phyloP scores from a whole-genome alignment of 2,329 filamentous ascomycete species.

The Ophiocordyceps unilateralis region DNA sequence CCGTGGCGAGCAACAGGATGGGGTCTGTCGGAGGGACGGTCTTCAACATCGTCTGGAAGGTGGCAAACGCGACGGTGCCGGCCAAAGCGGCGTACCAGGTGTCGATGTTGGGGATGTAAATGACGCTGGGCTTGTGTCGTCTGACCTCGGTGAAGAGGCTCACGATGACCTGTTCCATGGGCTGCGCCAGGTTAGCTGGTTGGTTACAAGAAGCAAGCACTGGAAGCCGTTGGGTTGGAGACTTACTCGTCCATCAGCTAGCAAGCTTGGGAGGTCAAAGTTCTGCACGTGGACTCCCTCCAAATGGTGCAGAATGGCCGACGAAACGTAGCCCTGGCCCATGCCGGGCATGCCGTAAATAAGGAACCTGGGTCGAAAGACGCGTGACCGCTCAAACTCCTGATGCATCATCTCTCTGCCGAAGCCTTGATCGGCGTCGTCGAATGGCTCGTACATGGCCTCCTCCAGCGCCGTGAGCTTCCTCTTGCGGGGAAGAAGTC shows the following conservation, averaged over 20 bases:
- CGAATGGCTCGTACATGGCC: slow-evolving; percentile 76
- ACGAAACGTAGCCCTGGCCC: slow-evolving; percentile 82
- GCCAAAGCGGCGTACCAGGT: slow-evolving; percentile 57
- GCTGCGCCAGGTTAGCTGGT: slow-evolving; percentile 17
- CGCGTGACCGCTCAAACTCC: slow-evolving; percentile 72
- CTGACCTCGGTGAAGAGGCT: slow-evolving; percentile 84
- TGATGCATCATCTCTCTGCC: slow-evolving; percentile 57
- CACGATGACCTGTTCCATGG: slow-evolving; percentile 75
- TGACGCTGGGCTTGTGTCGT: slow-evolving; percentile 86
- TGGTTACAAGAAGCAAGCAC: slow-evolving; percentile 7
- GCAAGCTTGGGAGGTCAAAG: slow-evolving; percentile 75
- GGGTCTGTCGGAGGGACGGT: slow-evolving; percentile 82
- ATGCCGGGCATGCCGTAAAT: slow-evolving; percentile 73
- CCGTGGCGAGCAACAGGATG: slow-evolving; percentile 70
- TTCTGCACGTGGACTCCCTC: slow-evolving; percentile 90
- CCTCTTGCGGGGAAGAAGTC: slow-evolving; percentile 69
- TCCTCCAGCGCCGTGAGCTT: slow-evolving; percentile 82
- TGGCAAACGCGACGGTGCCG: slow-evolving; percentile 54
- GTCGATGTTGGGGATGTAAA: slow-evolving; percentile 83
- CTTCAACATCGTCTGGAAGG: slow-evolving; percentile 67
- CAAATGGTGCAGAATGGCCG: slow-evolving; percentile 74
- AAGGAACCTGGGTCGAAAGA: slow-evolving; percentile 77
- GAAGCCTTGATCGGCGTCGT: slow-evolving; percentile 70
- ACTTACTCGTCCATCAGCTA: slow-evolving; percentile 64
- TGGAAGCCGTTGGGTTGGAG: neutral